Percentiles rank a stretch among this genome's conserved stretches.
Conservation (phyloP, 2,329 filamentous ascomycete species). For the Septoria petroselini region DNA sequence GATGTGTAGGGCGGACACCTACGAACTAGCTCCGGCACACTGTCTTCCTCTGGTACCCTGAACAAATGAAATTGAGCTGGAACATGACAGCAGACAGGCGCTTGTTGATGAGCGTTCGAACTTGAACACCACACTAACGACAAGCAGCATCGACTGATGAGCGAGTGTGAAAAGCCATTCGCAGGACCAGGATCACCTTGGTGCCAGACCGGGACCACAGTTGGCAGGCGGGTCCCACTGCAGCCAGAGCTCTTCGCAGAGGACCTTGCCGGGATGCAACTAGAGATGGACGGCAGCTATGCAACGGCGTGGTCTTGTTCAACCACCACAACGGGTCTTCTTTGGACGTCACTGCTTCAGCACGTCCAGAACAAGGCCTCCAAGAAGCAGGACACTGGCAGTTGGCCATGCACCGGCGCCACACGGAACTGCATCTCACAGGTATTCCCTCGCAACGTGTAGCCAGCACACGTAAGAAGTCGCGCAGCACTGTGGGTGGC, state of each 20-base stretch:
- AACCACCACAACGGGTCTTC: slow-evolving; percentile 6
- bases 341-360: background rate
- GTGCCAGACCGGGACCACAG: slow-evolving; percentile 22
- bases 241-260: slow-evolving; percentile 4
- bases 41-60: slow-evolving; percentile 30
- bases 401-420: too few relatives aligned
- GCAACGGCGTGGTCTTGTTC: background rate
- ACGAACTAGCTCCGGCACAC: slow-evolving; percentile 27
- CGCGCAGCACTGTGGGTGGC: background rate
- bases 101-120: slow-evolving; percentile 24
- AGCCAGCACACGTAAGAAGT: background rate
- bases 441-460: too few relatives aligned
- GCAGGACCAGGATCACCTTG: slow-evolving; percentile 29
- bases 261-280: background rate
- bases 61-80: slow-evolving; percentile 25
- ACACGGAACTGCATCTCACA: too few relatives aligned
- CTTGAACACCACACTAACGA: slow-evolving; percentile 19
- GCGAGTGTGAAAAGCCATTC: slow-evolving; percentile 28
- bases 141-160: slow-evolving; percentile 24
- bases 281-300: background rate
- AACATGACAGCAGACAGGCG: slow-evolving; percentile 24
- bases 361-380: background rate
- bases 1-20: slow-evolving; percentile 20
- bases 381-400: background rate
- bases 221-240: slow-evolving; percentile 17